Base-by-base conservation (phyloP, 2,329 filamentous ascomycete genomes). In the Monilinia polystroma region DNA sequence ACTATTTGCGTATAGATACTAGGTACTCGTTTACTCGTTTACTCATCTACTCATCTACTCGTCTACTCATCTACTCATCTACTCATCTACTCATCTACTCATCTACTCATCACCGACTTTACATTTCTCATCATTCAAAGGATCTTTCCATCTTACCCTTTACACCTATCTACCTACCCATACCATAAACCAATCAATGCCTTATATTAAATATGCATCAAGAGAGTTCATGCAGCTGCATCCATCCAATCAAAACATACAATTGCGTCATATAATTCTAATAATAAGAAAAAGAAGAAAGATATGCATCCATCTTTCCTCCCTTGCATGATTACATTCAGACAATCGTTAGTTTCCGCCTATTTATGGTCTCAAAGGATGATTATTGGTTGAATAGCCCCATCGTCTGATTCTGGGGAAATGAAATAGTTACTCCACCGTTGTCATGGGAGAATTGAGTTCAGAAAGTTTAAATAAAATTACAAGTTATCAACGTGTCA, bases 221-320 rank as follows among this genome's bases (percentile, higher is more conserved):
- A 8, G 12, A 60, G 20, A 49, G 18, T 49, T 49, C 57, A 26
- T 23, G 57, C 57, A 60, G 57, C 57, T 29, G 35, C 43, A 49
- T 12, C 3, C 29, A 60, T 35, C 57, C 57, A 49, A 60, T 49
- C 11, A 38, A 18, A 26, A 60, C 32, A 7, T 16, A 41, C 57
- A 12, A 60, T 60, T 49, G 57, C 57, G 57, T 60, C 57, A 60
- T 60, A 23, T n/a, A 16, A 49, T 35, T 35, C 57, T 49, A 60
- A 59, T 59, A 59, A 59, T 59, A 35, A 41, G 12, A 60, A 60
- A 20, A 60, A 16, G 18, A 47, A 20, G 29, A n/a, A 0, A 45
- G 11, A 58, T 47, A 49, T 60, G 57, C 57, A 49, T 45, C 56
- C 16, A 47, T 58, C 56, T 32, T 29, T n/a, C 29, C 43, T 59